Conservation (phyloP, 495 filamentous ascomycete species). For the Penicillium waksmanii region DNA sequence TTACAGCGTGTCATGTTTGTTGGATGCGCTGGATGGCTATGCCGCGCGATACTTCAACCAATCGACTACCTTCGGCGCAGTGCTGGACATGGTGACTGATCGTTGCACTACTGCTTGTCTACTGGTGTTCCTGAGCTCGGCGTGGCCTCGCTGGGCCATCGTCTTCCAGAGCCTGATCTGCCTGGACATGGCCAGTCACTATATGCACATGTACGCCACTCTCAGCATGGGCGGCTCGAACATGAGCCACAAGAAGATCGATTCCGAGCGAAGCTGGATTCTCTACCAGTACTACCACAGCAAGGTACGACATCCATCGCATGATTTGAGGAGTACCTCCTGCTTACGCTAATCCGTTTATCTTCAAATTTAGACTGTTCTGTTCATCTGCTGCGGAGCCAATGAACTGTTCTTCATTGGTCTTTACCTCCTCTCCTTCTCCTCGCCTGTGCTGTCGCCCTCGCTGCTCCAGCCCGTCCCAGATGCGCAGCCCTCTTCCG, state of each 20-base stretch:
- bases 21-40: constrained; percentile 92
- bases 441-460: constrained; percentile 80
- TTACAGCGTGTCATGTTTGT: constrained; percentile 88
- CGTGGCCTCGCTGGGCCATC: constrained; percentile 89
- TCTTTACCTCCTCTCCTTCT: constrained; percentile 96
- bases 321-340: neutral
- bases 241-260: constrained; percentile 92
- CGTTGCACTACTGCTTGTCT: constrained; percentile 93
- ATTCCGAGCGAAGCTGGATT: constrained; percentile 65
- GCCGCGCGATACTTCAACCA: constrained; percentile 88
- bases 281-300: constrained; percentile 96
- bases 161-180: constrained; percentile 92
- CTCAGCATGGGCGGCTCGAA: constrained; percentile 73
- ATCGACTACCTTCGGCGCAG: constrained; percentile 90
- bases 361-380: constrained; percentile 65
- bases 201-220: constrained; percentile 98
- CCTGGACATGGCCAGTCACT: constrained; percentile 92
- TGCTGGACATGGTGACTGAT: constrained; percentile 97
- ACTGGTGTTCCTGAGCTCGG: constrained; percentile 88
- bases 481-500: constrained; percentile 53
- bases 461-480: constrained; percentile 65
- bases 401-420: constrained; percentile 98
- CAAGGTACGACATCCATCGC: constrained; percentile 59
- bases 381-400: constrained; percentile 86
- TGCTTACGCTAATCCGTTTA: neutral